These are phyloP conservation scores for Irpex rosettiformis DNA, from an alignment of 1,284 basidiomycete species.

Conservation along the genomic window DNA sequence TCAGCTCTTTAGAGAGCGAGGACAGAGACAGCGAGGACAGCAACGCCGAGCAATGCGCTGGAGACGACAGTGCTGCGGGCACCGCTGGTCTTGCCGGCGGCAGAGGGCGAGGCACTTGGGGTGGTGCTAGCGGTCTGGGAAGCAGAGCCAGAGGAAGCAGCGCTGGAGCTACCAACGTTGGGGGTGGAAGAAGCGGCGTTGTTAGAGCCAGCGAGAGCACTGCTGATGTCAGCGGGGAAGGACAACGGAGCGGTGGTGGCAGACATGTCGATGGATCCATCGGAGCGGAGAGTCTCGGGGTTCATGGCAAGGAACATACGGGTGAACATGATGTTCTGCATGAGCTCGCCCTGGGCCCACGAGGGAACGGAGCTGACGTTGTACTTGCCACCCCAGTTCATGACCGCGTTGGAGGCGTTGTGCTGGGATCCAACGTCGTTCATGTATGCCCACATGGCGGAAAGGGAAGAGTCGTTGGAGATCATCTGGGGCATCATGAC, in stretches of 20 bases:
- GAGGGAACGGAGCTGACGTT: slow-evolving; percentile 51
- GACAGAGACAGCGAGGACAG: slow-evolving; percentile 49
- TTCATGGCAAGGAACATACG: slow-evolving; percentile 62
- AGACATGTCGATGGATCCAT: slow-evolving; percentile 53
- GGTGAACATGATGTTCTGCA: slow-evolving; percentile 60
- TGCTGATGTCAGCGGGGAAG: slow-evolving; percentile 54
- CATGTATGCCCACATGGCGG: slow-evolving; percentile 52
- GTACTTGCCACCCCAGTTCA: slow-evolving; percentile 61
- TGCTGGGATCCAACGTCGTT: slow-evolving; percentile 40
- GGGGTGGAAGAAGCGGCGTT: slow-evolving; percentile 23
- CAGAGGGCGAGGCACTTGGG: slow-evolving; percentile 24
- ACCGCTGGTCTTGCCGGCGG: slow-evolving; percentile 34
- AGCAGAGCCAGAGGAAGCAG: slow-evolving; percentile 26
- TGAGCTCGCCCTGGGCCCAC: slow-evolving; percentile 47
- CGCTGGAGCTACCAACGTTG: slow-evolving; percentile 17
- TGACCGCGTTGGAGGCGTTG: slow-evolving; percentile 36
- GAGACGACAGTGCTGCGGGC: slow-evolving; percentile 49
- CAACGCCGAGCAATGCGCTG: slow-evolving; percentile 43
- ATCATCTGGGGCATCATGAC: slow-evolving; percentile 48
- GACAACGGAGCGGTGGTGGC: slow-evolving; percentile 44
- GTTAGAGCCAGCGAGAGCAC: slow-evolving; percentile 19
- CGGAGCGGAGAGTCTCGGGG: slow-evolving; percentile 46
- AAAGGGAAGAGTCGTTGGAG: slow-evolving; percentile 48
- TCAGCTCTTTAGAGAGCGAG: slow-evolving; percentile 47
- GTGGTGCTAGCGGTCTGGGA: slow-evolving; percentile 26